Percentiles rank a stretch among this genome's conserved stretches.
phyloP scores from a whole-genome alignment of 2,329 filamentous ascomycete species.

The Dryadomyces sulphureus region DNA sequence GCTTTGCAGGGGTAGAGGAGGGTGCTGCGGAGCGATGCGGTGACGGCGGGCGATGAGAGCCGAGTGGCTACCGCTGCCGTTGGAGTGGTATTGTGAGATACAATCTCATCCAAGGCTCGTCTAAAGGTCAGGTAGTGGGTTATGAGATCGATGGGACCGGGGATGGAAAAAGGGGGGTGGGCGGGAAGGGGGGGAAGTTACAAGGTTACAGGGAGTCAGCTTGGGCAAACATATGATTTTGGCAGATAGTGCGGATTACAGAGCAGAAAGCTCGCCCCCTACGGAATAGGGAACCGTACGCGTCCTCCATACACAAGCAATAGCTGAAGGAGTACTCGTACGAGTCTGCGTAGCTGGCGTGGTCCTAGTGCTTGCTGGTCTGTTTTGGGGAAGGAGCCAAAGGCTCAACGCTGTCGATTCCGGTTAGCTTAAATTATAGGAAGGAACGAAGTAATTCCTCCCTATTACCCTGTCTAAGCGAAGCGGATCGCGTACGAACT shows the following conservation, averaged over 20 bases:
- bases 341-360: slow-evolving; percentile 1
- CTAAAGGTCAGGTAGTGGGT: neutral
- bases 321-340: neutral
- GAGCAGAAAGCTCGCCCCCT: neutral
- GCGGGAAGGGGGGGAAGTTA: neutral
- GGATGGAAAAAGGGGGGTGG: slow-evolving; percentile 1
- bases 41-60: slow-evolving; percentile 3
- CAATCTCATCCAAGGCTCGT: neutral
- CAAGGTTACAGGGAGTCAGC: slow-evolving; percentile 2
- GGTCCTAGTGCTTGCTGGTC: neutral
- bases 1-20: neutral
- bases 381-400: neutral
- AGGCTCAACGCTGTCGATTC: neutral
- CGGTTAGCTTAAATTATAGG: neutral
- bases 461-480: too few relatives aligned
- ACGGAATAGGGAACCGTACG: slow-evolving; percentile 1
- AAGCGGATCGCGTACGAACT: neutral
- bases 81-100: neutral
- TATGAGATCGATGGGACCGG: slow-evolving; percentile 9
- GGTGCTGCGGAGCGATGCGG: slow-evolving; percentile 8
- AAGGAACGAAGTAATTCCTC: too few relatives aligned
- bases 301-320: too few relatives aligned
- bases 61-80: neutral
- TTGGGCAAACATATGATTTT: slow-evolving; percentile 5
- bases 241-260: too few relatives aligned